Evolutionary conservation across 2,329 filamentous ascomycete genomes (phyloP).

Genomic region (Falciphora oryzae): DNA sequence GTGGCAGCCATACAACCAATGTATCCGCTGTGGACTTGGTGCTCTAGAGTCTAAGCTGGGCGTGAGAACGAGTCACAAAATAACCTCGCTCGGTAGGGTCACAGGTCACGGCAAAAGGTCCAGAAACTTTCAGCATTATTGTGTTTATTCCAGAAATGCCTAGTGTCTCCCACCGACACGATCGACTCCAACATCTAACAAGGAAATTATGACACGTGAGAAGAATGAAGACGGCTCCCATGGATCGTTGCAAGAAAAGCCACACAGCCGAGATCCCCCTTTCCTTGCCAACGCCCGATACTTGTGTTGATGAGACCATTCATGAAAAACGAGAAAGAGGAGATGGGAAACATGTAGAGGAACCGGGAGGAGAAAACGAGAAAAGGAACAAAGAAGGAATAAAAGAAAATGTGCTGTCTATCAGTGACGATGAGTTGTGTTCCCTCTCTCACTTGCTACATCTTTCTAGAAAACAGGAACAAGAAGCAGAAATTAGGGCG

Average conservation of each 20-base stretch:
- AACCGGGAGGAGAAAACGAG: neutral
- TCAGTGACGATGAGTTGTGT: neutral
- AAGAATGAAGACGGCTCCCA: neutral
- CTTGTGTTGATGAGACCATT: neutral
- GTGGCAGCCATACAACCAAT: no score
- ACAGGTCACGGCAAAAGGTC: no score
- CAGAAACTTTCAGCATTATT: neutral
- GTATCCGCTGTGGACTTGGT: no score
- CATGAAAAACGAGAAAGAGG: neutral
- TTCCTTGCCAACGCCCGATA: neutral
- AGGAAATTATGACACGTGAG: neutral
- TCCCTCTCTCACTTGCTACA: neutral
- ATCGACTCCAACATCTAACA: neutral
- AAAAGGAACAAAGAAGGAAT: neutral
- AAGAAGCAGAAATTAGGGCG: neutral
- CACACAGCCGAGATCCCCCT: neutral
- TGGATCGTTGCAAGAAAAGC: neutral
- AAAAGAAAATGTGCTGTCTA: constrained; percentile 1
- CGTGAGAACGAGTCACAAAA: no score
- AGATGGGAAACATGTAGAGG: neutral
- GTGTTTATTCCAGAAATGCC: neutral
- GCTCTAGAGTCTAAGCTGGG: no score
- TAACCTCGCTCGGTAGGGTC: no score
- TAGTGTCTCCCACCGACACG: neutral
- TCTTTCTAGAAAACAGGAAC: neutral